Evolutionary conservation across 1,139 yeast genomes (phyloP).

Genomic region (Dujonia santamariae): DNA sequence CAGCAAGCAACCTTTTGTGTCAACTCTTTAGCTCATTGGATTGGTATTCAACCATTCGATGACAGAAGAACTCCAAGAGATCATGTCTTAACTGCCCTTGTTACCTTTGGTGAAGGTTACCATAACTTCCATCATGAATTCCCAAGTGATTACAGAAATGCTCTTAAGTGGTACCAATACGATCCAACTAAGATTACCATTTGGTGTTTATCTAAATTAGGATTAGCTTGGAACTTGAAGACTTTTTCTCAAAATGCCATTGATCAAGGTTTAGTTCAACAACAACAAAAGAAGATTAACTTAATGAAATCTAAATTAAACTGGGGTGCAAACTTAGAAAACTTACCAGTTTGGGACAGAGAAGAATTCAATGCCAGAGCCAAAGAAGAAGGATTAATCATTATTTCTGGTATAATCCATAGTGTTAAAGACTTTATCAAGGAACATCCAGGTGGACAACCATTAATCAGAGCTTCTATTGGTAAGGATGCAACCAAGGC

Average conservation of each 20-base stretch:
- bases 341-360: conserved; percentile 90
- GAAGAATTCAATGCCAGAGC: conserved; percentile 73
- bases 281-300: conserved; percentile 93
- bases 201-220: conserved; percentile 68
- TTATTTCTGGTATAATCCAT: conserved; percentile 93
- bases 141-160: conserved; percentile 98
- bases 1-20: conserved; percentile 99
- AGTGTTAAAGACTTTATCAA: conserved; percentile 81
- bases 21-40: conserved; percentile 97
- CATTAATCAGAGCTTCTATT: conserved; percentile 76
- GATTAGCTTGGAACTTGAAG: conserved; percentile 87
- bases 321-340: conserved; percentile 89
- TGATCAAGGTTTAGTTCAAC: conserved; percentile 94
- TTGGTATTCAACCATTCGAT: conserved; percentile 96
- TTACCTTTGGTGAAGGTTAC: conserved; percentile 97
- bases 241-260: conserved; percentile 93
- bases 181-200: conserved; percentile 92
- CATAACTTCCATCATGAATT: conserved; percentile 99
- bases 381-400: conserved; percentile 56
- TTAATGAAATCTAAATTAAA: conserved; percentile 70
- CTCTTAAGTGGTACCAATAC: conserved; percentile 97
- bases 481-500: conserved; percentile 98
- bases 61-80: conserved; percentile 98
- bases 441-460: conserved; percentile 98
- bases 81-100: conserved; percentile 89